Conservation (phyloP, 1,284 basidiomycete species). For the Malassezia pachydermatis region DNA sequence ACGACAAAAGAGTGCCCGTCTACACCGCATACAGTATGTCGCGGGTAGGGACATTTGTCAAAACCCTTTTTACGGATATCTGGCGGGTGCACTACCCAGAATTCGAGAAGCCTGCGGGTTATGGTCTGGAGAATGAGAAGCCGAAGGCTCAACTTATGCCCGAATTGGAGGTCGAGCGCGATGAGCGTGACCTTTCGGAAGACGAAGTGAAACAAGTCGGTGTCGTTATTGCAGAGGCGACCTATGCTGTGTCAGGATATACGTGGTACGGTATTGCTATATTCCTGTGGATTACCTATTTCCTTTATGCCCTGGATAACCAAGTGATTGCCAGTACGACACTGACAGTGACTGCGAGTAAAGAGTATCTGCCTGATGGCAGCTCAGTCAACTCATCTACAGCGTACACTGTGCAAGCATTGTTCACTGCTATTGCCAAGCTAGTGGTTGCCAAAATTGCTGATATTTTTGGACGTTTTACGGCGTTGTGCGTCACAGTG, state of each 20-base stretch:
- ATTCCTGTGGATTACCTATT: conserved; percentile 6
- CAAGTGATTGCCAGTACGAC: not conserved
- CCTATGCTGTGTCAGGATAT: conserved; percentile 8
- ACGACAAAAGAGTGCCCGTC: no score
- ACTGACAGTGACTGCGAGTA: not conserved
- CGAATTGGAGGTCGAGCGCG: not conserved
- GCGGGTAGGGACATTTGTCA: no score
- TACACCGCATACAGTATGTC: no score
- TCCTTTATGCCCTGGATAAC: conserved; percentile 12
- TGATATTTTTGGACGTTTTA: conserved; percentile 43
- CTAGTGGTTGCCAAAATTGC: conserved; percentile 44
- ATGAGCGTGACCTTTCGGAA: conserved; percentile 1
- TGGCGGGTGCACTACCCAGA: conserved; percentile 15
- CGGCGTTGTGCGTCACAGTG: conserved; percentile 32
- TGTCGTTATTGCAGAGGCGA: conserved; percentile 14
- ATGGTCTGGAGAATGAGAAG: not conserved
- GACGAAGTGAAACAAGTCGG: conserved; percentile 15
- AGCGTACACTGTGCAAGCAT: conserved; percentile 24
- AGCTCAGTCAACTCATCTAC: not conserved
- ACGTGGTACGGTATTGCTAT: conserved; percentile 11
- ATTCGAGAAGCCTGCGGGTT: not conserved
- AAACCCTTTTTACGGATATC: conserved; percentile 4
- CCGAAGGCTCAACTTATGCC: not conserved
- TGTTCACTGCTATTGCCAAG: conserved; percentile 44
- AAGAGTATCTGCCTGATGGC: not conserved